Conservation (phyloP, 345 rosid species). For the Lumnitzera racemosa region DNA sequence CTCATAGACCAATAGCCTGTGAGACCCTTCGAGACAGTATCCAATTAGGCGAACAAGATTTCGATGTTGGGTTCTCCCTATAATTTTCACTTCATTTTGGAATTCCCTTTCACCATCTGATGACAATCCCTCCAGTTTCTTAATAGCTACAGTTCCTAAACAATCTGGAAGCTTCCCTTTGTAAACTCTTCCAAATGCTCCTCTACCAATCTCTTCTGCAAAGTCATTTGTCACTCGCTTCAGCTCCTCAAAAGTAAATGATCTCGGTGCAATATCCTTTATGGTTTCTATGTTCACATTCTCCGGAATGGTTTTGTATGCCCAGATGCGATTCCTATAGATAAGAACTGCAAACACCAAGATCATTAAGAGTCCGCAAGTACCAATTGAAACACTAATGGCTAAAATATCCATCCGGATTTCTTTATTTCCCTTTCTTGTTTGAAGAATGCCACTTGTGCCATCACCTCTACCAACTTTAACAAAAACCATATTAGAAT, state of each 20-base stretch:
- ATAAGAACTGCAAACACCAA: not conserved
- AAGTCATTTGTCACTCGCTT: conserved; percentile 16
- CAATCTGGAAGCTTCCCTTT: conserved; percentile 3
- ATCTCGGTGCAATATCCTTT: conserved; percentile 7
- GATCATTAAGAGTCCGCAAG: not conserved
- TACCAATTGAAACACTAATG: not conserved
- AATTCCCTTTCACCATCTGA: conserved; percentile 17
- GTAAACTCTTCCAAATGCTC: conserved; percentile 17
- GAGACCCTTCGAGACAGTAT: conserved; percentile 13
- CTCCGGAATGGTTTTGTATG: not conserved
- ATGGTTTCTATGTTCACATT: not conserved
- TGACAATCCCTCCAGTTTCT: conserved; percentile 11
- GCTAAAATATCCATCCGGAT: not conserved
- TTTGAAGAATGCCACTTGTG: not conserved
- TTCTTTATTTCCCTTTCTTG: not conserved
- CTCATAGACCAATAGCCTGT: conserved; percentile 20
- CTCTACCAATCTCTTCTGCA: conserved; percentile 22
- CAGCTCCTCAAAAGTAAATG: conserved; percentile 17
- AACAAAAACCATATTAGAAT: not conserved
- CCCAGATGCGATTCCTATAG: conserved; percentile 6
- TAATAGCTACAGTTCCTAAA: conserved; percentile 6
- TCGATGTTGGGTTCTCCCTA: conserved; percentile 25
- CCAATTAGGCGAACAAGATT: conserved; percentile 20
- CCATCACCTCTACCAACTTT: conserved; percentile 1
- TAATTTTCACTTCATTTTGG: conserved; percentile 17